phyloP scores from a whole-genome alignment of 306 rosid genomes.

The Lathyrus aphaca region DNA sequence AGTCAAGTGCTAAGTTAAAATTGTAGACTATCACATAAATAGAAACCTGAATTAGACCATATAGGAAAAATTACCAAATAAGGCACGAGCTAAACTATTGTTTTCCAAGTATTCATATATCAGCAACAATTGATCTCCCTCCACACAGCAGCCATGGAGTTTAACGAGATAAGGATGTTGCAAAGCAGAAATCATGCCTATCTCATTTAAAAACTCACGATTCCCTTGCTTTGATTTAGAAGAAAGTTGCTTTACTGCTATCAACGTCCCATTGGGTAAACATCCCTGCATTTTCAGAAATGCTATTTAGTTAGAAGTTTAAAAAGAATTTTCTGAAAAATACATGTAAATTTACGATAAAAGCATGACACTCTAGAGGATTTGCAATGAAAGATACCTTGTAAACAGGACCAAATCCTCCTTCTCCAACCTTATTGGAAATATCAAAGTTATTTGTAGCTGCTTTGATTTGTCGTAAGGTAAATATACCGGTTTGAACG shows the following conservation, averaged over 20 bases:
- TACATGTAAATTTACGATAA: background rate
- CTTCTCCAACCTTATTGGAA: conserved; percentile 62
- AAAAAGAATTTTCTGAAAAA: background rate
- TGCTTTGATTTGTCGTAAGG: conserved; percentile 54
- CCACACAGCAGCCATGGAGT: conserved; percentile 44
- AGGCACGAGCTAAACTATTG: conserved; percentile 53
- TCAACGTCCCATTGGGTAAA: conserved; percentile 51
- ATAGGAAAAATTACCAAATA: conserved; percentile 44
- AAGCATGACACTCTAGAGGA: background rate
- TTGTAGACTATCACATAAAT: background rate
- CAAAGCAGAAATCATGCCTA: conserved; percentile 72
- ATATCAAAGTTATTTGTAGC: conserved; percentile 60
- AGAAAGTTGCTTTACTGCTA: conserved; percentile 73
- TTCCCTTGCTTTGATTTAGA: conserved; percentile 76
- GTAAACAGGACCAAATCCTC: conserved; percentile 69
- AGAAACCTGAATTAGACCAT: background rate
- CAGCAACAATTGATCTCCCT: conserved; percentile 49
- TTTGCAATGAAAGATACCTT: conserved; percentile 45
- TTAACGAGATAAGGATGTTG: conserved; percentile 54
- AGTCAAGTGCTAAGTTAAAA: background rate
- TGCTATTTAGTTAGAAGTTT: background rate
- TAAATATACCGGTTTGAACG: conserved; percentile 46
- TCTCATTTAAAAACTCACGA: conserved; percentile 70
- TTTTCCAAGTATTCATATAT: conserved; percentile 63
- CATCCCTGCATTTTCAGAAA: conserved; percentile 25